A percentile compares a stretch with the other conserved stretches of the same genome.
phyloP scores from a whole-genome alignment of 495 filamentous ascomycete species.

The Penicillium antarcticum region DNA sequence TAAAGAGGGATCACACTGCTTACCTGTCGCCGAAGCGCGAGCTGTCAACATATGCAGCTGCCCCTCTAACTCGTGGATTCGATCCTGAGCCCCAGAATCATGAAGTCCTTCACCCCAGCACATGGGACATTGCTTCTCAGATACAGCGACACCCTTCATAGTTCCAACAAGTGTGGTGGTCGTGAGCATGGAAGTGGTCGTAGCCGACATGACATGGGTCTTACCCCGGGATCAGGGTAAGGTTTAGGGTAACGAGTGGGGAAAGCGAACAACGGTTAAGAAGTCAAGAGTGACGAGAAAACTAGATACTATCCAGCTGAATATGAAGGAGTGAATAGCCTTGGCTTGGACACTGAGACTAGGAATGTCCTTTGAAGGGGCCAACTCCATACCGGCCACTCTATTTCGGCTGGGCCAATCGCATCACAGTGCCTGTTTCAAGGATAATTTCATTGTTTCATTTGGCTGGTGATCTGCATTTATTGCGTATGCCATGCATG shows the following conservation, averaged over 20 bases:
- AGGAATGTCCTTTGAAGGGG: conserved; percentile 1
- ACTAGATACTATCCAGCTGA: neutral
- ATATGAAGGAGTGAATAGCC: too few relatives aligned
- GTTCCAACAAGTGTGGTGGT: conserved; percentile 37
- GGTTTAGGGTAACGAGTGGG: neutral
- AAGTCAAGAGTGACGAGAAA: neutral
- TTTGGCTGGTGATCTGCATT: too few relatives aligned
- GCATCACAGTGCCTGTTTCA: neutral
- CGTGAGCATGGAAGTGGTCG: conserved; percentile 29
- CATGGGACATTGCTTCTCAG: conserved; percentile 42
- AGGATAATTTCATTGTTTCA: conserved; percentile 1
- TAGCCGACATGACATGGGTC: conserved; percentile 29
- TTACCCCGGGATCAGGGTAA: conserved; percentile 15
- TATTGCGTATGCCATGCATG: too few relatives aligned
- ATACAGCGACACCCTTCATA: conserved; percentile 26
- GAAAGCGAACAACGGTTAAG: neutral
- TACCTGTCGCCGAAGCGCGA: conserved; percentile 76
- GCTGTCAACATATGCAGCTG: conserved; percentile 71
- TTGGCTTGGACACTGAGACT: too few relatives aligned
- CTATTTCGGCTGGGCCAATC: conserved; percentile 2
- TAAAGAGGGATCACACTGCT: conserved; percentile 14
- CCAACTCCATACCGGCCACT: conserved; percentile 9
- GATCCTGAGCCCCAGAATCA: conserved; percentile 54
- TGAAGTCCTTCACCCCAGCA: conserved; percentile 41
- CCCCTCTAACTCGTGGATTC: conserved; percentile 76